These are phyloP conservation scores for Cyanidium caldarium DNA, from an alignment of 23 red algal genomes.

Conservation along the genomic window DNA sequence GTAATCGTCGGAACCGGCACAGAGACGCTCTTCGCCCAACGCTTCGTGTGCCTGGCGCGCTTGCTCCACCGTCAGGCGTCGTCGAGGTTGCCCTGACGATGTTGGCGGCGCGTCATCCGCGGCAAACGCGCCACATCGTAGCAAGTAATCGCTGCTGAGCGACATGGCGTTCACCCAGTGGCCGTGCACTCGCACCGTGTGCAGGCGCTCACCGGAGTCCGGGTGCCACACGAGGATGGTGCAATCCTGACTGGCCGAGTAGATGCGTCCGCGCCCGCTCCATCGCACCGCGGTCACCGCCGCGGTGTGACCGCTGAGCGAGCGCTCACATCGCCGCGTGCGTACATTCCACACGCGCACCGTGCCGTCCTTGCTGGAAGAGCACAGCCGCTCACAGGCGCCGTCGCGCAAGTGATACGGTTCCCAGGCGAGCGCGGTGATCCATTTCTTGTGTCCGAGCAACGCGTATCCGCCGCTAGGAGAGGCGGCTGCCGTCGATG, in stretches of 20 bases:
- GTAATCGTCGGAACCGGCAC: slow-evolving; percentile 83
- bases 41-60: slow-evolving; percentile 36
- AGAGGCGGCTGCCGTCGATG: too few relatives aligned
- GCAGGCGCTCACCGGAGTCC: slow-evolving; percentile 11
- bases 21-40: slow-evolving; percentile 48
- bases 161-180: slow-evolving; percentile 94
- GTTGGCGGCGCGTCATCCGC: slow-evolving; percentile 1
- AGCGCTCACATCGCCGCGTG: slow-evolving; percentile 12
- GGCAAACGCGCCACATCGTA: slow-evolving; percentile 64
- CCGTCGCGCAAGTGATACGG: slow-evolving; percentile 42
- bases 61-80: neutral
- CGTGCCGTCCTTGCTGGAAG: slow-evolving; percentile 38
- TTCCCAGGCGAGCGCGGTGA: slow-evolving; percentile 55
- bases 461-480: slow-evolving; percentile 4
- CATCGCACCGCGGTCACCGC: slow-evolving; percentile 63
- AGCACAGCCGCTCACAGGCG: slow-evolving; percentile 10
- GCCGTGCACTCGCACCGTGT: slow-evolving; percentile 46
- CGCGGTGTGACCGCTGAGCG: slow-evolving; percentile 45
- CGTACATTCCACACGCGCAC: slow-evolving; percentile 67
- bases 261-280: slow-evolving; percentile 43
- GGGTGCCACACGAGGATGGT: slow-evolving; percentile 59
- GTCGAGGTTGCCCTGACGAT: too few relatives aligned
- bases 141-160: slow-evolving; percentile 47
- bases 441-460: slow-evolving; percentile 48
- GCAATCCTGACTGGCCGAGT: slow-evolving; percentile 76